A percentile compares a stretch with the other conserved stretches of the same genome.
These are phyloP conservation scores for Rhodomyrtus psidioides DNA, from an alignment of 441 rosid genomes.

Conservation along the genomic window DNA sequence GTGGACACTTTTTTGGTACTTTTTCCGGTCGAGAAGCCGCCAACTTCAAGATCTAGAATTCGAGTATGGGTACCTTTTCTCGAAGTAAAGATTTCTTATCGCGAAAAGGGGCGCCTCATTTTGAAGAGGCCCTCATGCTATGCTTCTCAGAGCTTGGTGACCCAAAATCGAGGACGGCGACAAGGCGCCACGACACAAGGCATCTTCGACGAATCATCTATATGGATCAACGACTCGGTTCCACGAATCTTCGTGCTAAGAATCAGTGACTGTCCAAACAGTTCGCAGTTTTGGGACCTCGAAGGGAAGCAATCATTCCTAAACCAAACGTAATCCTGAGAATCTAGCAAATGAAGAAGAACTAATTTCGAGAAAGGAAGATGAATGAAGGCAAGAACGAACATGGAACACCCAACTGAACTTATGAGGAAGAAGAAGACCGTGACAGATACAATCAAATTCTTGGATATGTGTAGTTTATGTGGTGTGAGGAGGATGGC, in stretches of 20 bases:
- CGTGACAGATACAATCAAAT: not conserved
- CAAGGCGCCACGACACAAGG: not conserved
- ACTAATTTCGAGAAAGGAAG: not conserved
- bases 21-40: no score
- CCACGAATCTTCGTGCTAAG: not conserved
- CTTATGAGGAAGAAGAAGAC: not conserved
- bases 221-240: not conserved
- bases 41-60: no score
- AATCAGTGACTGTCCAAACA: not conserved
- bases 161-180: no score
- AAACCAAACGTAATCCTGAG: not conserved
- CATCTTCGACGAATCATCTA: not conserved
- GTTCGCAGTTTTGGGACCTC: not conserved
- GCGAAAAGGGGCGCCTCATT: not conserved
- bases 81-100: not conserved
- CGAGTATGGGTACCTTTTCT: no score
- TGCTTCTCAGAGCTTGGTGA: not conserved
- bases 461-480: not conserved
- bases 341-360: not conserved
- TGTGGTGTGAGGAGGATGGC: slow-evolving; percentile 7
- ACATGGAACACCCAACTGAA: not conserved
- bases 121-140: not conserved
- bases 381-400: not conserved
- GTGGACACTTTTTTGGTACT: no score
- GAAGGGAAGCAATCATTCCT: not conserved